Base-by-base conservation (phyloP, 2,329 filamentous ascomycete species). In the Davidsoniella australis region DNA sequence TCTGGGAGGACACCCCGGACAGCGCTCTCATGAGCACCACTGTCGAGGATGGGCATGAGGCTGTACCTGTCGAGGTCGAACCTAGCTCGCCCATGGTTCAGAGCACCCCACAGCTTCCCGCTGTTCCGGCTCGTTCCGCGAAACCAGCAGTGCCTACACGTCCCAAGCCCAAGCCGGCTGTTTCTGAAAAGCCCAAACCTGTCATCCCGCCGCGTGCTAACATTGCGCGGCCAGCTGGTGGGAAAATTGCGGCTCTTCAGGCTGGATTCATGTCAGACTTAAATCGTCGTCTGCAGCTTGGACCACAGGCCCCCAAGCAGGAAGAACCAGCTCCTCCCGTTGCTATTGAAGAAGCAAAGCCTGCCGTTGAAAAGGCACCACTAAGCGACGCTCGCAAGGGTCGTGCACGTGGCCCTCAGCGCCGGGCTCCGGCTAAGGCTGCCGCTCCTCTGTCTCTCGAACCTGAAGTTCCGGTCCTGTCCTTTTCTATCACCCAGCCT, bases 1-100 rank as follows among this genome's bases (percentile, higher is more conserved):
- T 95, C 40, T 95, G 89, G 89, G 89, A 96, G 66, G 89, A 96
- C 62, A 80, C 76, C 0, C 89, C 89, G 1, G 86, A 94, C 57
- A 89, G 85, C 58, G 74, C 84, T 51, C 73, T 82, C 55, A 73
- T 93, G 17, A 78, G 87, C 58, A 83, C 88, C 0, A 88, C 82
- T 0, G 79, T 93, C 59, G 47, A 48, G 24, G 26, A 36, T 14
- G 26, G 41, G 16, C 41, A 52, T 9, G 41, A 45, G 37, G 10
- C 47, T 45, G 36, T 38, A 3, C 14, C 26, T 24, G 18, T 42
- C 6, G 49, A 47, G 20, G 14, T 39, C 6, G 29, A 12, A 9
- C 12, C 29, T 33, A 41, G 33, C 9, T 39, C 29, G 8, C 49
- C 44, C n/a, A 39, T 38, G 16, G 18, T 24, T 6, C 24, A 45